These are phyloP conservation scores for Cutaneotrichosporon sp. DNA, from an alignment of 1,284 basidiomycete species.

Conservation along the genomic window DNA sequence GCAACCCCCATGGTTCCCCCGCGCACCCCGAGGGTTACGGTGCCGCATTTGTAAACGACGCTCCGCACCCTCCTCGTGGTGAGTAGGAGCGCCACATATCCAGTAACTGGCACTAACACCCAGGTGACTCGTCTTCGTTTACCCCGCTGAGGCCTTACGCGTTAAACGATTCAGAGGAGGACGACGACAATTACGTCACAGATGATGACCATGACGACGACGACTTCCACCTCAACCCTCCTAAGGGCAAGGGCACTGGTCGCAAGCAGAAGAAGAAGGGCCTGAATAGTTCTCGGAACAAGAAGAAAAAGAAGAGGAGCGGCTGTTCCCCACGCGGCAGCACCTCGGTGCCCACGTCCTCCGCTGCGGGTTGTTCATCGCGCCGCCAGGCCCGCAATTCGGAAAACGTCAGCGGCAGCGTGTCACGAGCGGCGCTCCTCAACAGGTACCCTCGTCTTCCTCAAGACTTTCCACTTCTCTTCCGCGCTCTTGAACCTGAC, in stretches of 20 bases:
- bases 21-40: not conserved
- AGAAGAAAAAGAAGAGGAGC: not conserved
- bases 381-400: not conserved
- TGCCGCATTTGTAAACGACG: not conserved
- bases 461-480: slow-evolving; percentile 50
- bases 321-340: not conserved
- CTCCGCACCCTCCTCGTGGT: not conserved
- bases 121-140: not conserved
- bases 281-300: too few relatives aligned
- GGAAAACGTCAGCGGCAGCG: not conserved
- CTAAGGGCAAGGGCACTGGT: slow-evolving; percentile 30
- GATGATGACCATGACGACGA: slow-evolving; percentile 35
- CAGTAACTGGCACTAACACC: not conserved
- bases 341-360: not conserved
- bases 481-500: slow-evolving; percentile 48
- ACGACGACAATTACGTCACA: not conserved
- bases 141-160: not conserved
- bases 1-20: not conserved
- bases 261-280: not conserved
- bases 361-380: not conserved
- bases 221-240: slow-evolving; percentile 36
- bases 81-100: not conserved
- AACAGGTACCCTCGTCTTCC: slow-evolving; percentile 42
- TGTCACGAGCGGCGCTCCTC: slow-evolving; percentile 23
- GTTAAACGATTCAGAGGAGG: not conserved